Conservation (phyloP, 306 rosid species). For the Vicia villosa region DNA sequence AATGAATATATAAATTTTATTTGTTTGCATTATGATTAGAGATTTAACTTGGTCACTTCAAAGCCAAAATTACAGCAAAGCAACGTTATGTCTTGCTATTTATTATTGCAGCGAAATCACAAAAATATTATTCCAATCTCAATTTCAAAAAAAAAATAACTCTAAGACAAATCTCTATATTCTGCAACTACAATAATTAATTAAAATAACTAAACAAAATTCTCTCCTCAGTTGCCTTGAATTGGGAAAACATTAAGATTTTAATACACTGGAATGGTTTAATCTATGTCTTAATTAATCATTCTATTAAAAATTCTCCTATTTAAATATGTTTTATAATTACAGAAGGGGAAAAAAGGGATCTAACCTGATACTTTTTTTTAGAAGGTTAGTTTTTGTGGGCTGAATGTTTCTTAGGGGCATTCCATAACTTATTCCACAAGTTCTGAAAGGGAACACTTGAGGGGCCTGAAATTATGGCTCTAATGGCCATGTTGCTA, state of each 20-base stretch:
- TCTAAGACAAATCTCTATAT: conserved; percentile 19
- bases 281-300: conserved; percentile 35
- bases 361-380: conserved; percentile 54
- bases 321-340: conserved; percentile 32
- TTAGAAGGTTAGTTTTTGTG: too few relatives aligned
- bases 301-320: conserved; percentile 34
- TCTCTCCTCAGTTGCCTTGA: conserved; percentile 24
- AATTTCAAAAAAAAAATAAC: conserved; percentile 26
- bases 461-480: too few relatives aligned
- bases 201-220: background rate
- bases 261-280: conserved; percentile 26
- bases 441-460: too few relatives aligned
- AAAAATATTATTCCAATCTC: conserved; percentile 17
- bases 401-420: too few relatives aligned
- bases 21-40: conserved; percentile 6
- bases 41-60: background rate
- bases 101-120: background rate
- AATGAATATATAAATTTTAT: background rate
- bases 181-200: conserved; percentile 27
- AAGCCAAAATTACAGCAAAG: conserved; percentile 23
- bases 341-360: conserved; percentile 21
- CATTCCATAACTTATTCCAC: too few relatives aligned
- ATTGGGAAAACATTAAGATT: conserved; percentile 25
- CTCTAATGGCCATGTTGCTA: too few relatives aligned
- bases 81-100: conserved; percentile 8